These are phyloP conservation scores for Arachnomyces sp. DNA, from an alignment of 2,329 filamentous ascomycete genomes.

Conservation along the genomic window DNA sequence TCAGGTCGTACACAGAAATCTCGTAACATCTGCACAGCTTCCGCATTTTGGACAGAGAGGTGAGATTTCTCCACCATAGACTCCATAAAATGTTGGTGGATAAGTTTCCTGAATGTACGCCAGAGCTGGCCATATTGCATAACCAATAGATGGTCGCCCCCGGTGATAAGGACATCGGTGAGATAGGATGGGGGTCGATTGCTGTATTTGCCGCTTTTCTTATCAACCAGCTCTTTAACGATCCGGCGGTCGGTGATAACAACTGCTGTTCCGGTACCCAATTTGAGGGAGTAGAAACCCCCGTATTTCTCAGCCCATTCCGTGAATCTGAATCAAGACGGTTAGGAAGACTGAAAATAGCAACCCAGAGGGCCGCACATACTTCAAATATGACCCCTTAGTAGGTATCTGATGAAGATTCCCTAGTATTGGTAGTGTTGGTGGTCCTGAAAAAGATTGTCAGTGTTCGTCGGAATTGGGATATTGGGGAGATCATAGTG, in stretches of 20 bases:
- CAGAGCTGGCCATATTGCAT: constrained; percentile 42
- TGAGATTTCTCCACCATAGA: constrained; percentile 37
- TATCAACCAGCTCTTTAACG: constrained; percentile 47
- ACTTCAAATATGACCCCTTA: constrained; percentile 1
- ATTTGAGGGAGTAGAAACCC: constrained; percentile 44
- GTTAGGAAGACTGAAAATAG: constrained; percentile 31
- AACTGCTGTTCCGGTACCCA: constrained; percentile 42
- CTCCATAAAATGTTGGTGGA: constrained; percentile 41
- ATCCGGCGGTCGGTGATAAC: constrained; percentile 39
- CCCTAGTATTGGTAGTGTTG: constrained; percentile 44
- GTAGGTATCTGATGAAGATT: constrained; percentile 38
- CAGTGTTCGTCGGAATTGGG: too few species aligned
- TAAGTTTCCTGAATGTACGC: constrained; percentile 38
- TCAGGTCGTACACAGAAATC: constrained; percentile 37
- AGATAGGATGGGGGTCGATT: constrained; percentile 40
- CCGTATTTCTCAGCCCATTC: constrained; percentile 48
- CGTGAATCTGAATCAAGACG: constrained; percentile 38
- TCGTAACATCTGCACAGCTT: constrained; percentile 40
- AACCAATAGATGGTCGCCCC: constrained; percentile 40
- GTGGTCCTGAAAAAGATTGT: constrained; percentile 36
- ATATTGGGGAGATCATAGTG: too few species aligned
- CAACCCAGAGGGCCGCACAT: constrained; percentile 23
- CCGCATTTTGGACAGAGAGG: constrained; percentile 37
- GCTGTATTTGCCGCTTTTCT: constrained; percentile 43
- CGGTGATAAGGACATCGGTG: constrained; percentile 27